Evolutionary conservation across 371 early-diverging fungal species (phyloP), one percentile per base, ranked within the genome.

Genomic region (Mortierella sp.): DNA sequence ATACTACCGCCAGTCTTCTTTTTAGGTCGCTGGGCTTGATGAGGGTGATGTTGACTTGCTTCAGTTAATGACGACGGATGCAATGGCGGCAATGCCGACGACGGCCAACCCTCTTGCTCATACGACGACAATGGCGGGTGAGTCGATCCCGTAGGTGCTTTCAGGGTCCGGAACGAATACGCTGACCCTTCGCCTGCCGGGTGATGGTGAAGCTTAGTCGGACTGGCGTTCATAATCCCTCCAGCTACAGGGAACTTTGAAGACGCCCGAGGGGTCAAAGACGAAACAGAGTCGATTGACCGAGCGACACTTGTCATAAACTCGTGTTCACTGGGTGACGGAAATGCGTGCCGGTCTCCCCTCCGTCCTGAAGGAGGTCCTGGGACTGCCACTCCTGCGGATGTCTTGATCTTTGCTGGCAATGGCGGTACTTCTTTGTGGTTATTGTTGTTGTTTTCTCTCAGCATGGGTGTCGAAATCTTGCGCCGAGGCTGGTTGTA

Each of bases 291-390:
- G 71, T 80, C 84, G 16, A 84, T 70, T 1, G 81, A 84, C 6
- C 35, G 77, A 18, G 84, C 70, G 21, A 78, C 68, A 18, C 71
- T 71, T n/a, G 71, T 27, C 29, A 72, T 70, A 84, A 76, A 77
- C 16, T 79, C 81, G n/a, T 80, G 84, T 41, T 84, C 81, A 27
- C 75, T 81, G 0, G 80, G 78, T 12, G 84, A 80, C 0, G 70
- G 71, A 35, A 68, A 44, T 18, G 38, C 46, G 29, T 77, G 77
- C 18, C 75, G 77, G 54, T 77, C 83, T 3, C 71, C 70, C 24
- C 65, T 80, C 35, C 78, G 72, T 24, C 38, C 68, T 12, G 11
- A 11, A 51, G 16, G 21, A 10, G 43, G 24, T 68, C 68, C 72
- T 46, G 81, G 81, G 49, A 75, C 78, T 4, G 81, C 75, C 3